These are phyloP conservation scores for Mangifera indica DNA, from an alignment of 345 rosid species.

Conservation along the genomic window DNA sequence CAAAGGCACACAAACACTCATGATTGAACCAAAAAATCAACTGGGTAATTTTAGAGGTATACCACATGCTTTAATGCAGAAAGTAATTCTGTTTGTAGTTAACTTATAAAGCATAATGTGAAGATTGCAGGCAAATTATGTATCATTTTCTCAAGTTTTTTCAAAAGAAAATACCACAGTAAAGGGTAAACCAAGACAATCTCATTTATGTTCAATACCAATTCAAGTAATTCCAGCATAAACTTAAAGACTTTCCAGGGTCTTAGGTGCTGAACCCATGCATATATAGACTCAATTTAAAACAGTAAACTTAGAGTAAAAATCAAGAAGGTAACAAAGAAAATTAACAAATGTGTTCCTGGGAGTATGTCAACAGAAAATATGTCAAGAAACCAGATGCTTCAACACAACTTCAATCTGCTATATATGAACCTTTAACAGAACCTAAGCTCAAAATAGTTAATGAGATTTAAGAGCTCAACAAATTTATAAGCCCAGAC, in stretches of 20 bases:
- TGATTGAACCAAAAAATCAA: no score
- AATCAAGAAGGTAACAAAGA: background rate
- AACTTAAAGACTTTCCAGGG: no score
- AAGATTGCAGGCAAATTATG: background rate
- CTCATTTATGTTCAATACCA: no score
- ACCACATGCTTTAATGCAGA: background rate
- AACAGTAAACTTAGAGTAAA: background rate
- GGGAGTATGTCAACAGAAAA: background rate
- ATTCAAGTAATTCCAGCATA: no score
- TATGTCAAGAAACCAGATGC: background rate
- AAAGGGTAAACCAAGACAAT: no score
- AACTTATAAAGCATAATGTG: background rate
- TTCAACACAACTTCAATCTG: background rate
- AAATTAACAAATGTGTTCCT: background rate
- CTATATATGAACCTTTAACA: background rate
- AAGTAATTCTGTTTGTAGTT: background rate
- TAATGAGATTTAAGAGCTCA: no score
- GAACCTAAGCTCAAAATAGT: no score
- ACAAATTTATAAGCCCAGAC: no score
- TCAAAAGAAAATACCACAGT: no score
- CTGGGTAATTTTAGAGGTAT: background rate
- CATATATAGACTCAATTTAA: conserved; percentile 8
- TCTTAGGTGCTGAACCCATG: background rate
- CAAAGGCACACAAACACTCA: background rate
- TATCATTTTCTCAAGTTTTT: no score